Percentiles rank a stretch among this genome's conserved stretches.
Conservation (phyloP, 1,139 yeast species). For the Debaryomycetaceae sp. region DNA sequence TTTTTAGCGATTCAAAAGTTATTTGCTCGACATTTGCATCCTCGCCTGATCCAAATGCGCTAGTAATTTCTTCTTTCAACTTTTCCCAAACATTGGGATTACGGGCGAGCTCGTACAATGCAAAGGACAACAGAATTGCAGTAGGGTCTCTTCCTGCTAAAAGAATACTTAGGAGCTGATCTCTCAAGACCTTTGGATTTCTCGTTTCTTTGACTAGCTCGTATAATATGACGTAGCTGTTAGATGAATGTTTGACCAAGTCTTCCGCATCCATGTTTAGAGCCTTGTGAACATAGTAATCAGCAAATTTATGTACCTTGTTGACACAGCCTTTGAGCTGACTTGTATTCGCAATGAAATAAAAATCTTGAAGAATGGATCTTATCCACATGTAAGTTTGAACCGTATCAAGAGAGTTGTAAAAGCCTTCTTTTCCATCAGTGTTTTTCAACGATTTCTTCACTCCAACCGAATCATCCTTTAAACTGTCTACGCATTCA, state of each 20-base stretch:
- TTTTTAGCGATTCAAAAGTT: constrained; percentile 45
- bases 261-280: constrained; percentile 26
- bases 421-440: constrained; percentile 36
- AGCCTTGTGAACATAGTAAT: constrained; percentile 26
- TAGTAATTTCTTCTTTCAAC: constrained; percentile 35
- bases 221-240: constrained; percentile 48
- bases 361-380: constrained; percentile 30
- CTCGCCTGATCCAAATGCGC: constrained; percentile 29
- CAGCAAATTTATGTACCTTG: constrained; percentile 33
- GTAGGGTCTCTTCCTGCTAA: constrained; percentile 60
- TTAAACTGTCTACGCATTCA: constrained; percentile 43
- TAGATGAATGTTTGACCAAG: constrained; percentile 26
- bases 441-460: constrained; percentile 2
- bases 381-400: constrained; percentile 36
- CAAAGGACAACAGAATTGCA: constrained; percentile 49
- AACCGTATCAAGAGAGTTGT: constrained; percentile 39
- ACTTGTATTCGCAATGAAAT: constrained; percentile 28
- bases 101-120: constrained; percentile 43
- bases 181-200: constrained; percentile 46
- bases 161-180: constrained; percentile 49
- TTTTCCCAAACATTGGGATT: constrained; percentile 36
- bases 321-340: constrained; percentile 28
- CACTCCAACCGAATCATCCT: constrained; percentile 20
- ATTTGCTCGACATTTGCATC: constrained; percentile 22
- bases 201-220: constrained; percentile 50